Base-by-base conservation (phyloP, 2,329 filamentous ascomycete species). In the Plenodomus tracheiphilus region DNA sequence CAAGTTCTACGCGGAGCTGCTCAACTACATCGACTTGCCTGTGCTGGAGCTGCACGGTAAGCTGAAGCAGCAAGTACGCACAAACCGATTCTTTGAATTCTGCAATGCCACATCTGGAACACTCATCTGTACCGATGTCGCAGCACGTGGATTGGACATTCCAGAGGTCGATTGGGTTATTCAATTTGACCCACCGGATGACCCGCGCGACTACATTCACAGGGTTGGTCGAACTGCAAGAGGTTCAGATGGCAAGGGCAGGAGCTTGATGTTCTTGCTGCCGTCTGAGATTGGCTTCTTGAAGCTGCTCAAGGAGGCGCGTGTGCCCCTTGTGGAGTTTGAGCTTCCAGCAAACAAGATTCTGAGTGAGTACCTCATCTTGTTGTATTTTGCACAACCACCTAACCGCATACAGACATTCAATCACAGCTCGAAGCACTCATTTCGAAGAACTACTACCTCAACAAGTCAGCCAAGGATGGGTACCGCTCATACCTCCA, bases 11-110 rank as follows among this genome's bases (percentile, higher is more conserved):
- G 85, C 89, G 20, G 92, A 97, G 73, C 49, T 99, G 21, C 85
- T 99, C 60, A 97, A 97, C 78, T 97, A 96, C 77, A 97, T 97
- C 65, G 94, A 97, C 73, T 82, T 97, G 35, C 91, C 89, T 4
- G 89, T 95, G 2, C 81, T 96, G 37, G 88, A 90, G 61, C 80
- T 96, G 7, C 90, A 95, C 73, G 94, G 72, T 28, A 97, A 99
- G 77, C 91, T 96, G 76, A 99, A 99, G 76, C 94, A 99, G 75
- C 91, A 97, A 75, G 96, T 96, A 74, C 89, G 94, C n/a, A 99
- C 94, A 19, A 96, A 95, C 70, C 96, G 91, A 1, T 99, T 99
- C 73, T 99, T 97, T 73, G 93, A 97, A 72, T 99, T 99, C 72
- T 87, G 85, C 68, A 91, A 92, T 65, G 87, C 92, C 16, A 86